Base-by-base conservation (phyloP, 176 grass and related monocot genomes). In the Triticum urartu region DNA sequence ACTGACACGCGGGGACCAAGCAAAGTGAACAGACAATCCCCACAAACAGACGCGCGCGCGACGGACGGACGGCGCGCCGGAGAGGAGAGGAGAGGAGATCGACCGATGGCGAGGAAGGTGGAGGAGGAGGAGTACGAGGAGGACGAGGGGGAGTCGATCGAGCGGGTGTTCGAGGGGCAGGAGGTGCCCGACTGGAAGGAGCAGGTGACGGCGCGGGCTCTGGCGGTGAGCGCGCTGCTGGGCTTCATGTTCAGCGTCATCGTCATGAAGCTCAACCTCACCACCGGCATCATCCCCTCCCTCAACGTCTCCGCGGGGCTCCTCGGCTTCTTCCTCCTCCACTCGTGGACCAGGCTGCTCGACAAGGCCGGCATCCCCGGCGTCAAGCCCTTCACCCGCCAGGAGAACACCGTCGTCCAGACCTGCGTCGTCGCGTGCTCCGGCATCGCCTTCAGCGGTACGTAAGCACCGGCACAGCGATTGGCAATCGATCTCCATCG, bases 241-340 rank as follows among this genome's bases (percentile, higher is more conserved):
- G 91, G 88, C 7, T 73, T 75, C 79, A 88, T 98, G 90, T 89
- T 98, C 77, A 95, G 91, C 80, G 84, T 95, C 36, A 95, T 98
- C 76, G 93, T 93, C 20, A 98, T 98, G 95, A 98, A 98, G 89
- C 95, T 98, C 21, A 98, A 95, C 91, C 95, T 95, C 45, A 98
- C 95, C 17, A 98, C 93, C 1, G 93, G 93, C 79, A 95, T 98
- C 87, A 92, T 98, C 87, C 95, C 95, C 0, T 93, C 91, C 11
- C 89, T 95, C 66, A 98, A 93, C 88, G 95, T 93, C 87, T 94
- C 93, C n/a, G 89, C 95, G 25, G 95, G 95, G 0, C 88, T 98
- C 60, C 89, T 98, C 32, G 93, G 95, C 25, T 95, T 98, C 91
- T 93, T 98, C 91, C 83, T 95, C 79, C 89, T 98, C 69, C 79